Conservation (phyloP, 108 stramenopile species). For the Ochromonas danica region DNA sequence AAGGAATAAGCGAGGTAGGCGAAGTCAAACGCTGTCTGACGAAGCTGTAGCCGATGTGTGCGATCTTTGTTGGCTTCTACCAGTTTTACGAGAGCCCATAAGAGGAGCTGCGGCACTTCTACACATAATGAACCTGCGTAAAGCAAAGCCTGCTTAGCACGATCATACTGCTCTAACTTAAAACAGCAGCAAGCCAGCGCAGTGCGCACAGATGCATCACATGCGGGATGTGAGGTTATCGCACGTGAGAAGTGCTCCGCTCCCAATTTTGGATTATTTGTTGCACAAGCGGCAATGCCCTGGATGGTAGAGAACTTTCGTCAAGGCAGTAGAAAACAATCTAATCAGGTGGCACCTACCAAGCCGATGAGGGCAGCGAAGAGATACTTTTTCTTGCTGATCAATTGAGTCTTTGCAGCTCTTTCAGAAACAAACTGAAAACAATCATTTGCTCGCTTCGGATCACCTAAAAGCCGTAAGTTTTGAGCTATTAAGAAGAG, state of each 20-base stretch:
- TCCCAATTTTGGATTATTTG: no score
- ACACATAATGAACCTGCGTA: neutral
- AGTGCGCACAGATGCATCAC: neutral
- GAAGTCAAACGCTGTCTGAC: conserved; percentile 20
- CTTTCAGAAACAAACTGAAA: neutral
- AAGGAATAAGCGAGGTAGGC: neutral
- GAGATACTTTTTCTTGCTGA: conserved; percentile 11
- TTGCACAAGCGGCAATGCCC: no score
- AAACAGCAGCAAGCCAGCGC: conserved; percentile 20
- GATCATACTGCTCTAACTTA: conserved; percentile 26
- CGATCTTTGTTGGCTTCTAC: conserved; percentile 2
- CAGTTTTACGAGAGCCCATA: neutral
- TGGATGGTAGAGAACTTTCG: no score
- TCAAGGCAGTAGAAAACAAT: no score
- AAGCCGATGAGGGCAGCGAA: neutral
- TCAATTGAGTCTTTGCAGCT: neutral
- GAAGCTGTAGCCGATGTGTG: neutral
- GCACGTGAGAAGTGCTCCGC: conserved; percentile 2
- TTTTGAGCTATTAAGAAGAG: neutral
- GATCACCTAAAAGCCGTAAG: neutral
- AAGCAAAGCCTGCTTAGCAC: neutral
- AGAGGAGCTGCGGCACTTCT: no score
- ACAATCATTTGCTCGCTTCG: neutral
- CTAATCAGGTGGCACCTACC: no score
- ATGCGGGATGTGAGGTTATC: neutral